Base-by-base conservation (phyloP, 2,329 filamentous ascomycete genomes). In the Cladosporium cucumerinum region DNA sequence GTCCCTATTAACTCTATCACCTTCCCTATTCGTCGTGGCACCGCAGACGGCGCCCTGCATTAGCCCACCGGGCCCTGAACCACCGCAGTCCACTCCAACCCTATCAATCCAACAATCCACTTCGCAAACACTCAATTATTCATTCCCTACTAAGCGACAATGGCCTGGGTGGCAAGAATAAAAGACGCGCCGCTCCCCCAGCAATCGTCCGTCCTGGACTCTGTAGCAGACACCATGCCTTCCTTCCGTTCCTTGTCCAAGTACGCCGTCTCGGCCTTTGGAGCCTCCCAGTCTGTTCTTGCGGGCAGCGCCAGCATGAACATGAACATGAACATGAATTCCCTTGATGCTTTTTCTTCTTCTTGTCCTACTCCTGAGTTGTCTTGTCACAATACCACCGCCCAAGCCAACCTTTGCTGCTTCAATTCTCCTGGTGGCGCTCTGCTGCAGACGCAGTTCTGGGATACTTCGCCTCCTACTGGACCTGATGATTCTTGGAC, bases 371-470 rank as follows among this genome's bases (percentile, higher is more conserved):
- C 78, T 66, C 76, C 77, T 8, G 80, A 82, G 66, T 73, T 89
- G 61, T 89, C 86, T 70, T 92, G 89, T 72, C 84, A 87, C 65
- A 88, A 88, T 72, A 85, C 83, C 6, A 86, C 86, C 3, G 77
- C 78, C 8, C 82, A 85, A n/a, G 75, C 82, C 59, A 82, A 92
- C 72, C 84, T 87, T 7, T 93, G 90, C 79, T 93, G 90, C 78
- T 90, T 92, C 79, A 90, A 90, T 72, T 82, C 85, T 25, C 89
- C 89, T 0, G 87, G 89, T 4, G 90, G 90, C 8, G 85, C 90
- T 67, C 78, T 93, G 52, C 82, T 92, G 5, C 85, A 87, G 75
- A 92, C 90, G 2, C 90, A 93, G 71, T 92, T 93, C 78, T 93
- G 90, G 90, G 89, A 93, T 72, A 84, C 86, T 0, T 74, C 84